A percentile compares a stretch with the other conserved stretches of the same genome.
phyloP scores from a whole-genome alignment of 768 basidiomycete species.

The Saitozyma sp. region DNA sequence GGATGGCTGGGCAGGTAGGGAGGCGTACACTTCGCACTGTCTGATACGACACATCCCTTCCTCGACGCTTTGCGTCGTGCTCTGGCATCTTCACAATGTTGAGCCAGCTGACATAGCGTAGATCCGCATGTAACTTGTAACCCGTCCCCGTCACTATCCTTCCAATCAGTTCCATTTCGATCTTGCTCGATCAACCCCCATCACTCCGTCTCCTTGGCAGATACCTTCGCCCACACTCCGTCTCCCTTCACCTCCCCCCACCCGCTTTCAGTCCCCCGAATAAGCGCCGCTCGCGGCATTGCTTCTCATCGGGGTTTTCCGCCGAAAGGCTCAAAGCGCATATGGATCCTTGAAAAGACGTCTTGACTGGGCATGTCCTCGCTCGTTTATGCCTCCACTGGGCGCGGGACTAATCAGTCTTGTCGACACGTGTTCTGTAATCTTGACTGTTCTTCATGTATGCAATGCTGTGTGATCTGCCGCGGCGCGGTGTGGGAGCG shows the following conservation, averaged over 20 bases:
- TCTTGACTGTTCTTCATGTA: constrained; percentile 1
- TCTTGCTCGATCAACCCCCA: too few relatives aligned
- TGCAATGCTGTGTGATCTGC: not conserved
- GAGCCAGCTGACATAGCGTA: not conserved
- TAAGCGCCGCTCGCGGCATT: constrained; percentile 21
- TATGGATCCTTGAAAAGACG: constrained; percentile 16
- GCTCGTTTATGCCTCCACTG: constrained; percentile 27
- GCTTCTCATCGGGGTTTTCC: constrained; percentile 5
- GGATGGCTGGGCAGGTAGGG: constrained; percentile 8
- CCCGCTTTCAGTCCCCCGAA: constrained; percentile 35
- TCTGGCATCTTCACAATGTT: too few relatives aligned
- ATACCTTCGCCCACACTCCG: not conserved
- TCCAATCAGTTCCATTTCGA: too few relatives aligned
- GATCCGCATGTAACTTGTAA: not conserved
- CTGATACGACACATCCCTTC: constrained; percentile 8
- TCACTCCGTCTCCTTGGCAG: too few relatives aligned
- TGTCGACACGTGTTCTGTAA: constrained; percentile 16
- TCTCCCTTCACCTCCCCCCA: not conserved
- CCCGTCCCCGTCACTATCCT: not conserved
- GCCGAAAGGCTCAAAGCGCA: constrained; percentile 18
- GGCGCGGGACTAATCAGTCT: constrained; percentile 35
- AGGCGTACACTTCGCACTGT: constrained; percentile 27
- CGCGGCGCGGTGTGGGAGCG: too few relatives aligned
- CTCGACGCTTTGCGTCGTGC: not conserved
- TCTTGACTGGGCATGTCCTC: constrained; percentile 37